Percentiles rank a stretch among this genome's conserved stretches.
These are phyloP conservation scores for Tagetes erecta DNA, from an alignment of 129 eudicot species.

Conservation along the genomic window DNA sequence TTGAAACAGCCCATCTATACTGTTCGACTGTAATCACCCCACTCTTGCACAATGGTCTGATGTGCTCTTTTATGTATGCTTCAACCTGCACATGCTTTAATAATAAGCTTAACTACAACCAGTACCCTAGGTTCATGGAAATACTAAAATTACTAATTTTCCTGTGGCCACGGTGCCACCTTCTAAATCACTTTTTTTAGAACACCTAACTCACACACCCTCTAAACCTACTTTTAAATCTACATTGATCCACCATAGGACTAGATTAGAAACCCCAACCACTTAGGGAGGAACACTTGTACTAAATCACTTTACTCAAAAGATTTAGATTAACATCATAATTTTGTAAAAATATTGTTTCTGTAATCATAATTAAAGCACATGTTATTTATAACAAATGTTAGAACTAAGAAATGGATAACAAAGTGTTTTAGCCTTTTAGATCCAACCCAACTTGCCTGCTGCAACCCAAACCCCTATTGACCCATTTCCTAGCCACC, in stretches of 20 bases:
- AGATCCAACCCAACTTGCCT: not conserved
- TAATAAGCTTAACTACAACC: slow-evolving; percentile 21
- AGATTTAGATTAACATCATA: not conserved
- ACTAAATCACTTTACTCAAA: not conserved
- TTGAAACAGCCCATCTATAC: slow-evolving; percentile 87
- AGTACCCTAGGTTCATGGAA: not conserved
- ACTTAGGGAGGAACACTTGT: not conserved
- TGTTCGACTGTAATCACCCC: slow-evolving; percentile 95
- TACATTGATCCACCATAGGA: too few species aligned
- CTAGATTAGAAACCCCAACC: too few species aligned
- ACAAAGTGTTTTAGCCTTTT: not conserved
- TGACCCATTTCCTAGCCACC: not conserved
- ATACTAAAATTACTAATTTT: not conserved
- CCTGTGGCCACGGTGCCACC: not conserved
- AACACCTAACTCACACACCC: too few species aligned
- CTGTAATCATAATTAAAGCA: not conserved
- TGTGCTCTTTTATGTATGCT: slow-evolving; percentile 94
- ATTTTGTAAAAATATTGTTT: not conserved
- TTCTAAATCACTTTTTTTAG: too few species aligned
- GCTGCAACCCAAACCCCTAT: not conserved
- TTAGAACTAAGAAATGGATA: not conserved
- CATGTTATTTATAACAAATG: not conserved
- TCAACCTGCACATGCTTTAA: slow-evolving; percentile 60
- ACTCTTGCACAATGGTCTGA: slow-evolving; percentile 94
- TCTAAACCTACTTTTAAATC: too few species aligned